Conservation (phyloP, 345 rosid genomes). For the Rhizophora apiculata region DNA sequence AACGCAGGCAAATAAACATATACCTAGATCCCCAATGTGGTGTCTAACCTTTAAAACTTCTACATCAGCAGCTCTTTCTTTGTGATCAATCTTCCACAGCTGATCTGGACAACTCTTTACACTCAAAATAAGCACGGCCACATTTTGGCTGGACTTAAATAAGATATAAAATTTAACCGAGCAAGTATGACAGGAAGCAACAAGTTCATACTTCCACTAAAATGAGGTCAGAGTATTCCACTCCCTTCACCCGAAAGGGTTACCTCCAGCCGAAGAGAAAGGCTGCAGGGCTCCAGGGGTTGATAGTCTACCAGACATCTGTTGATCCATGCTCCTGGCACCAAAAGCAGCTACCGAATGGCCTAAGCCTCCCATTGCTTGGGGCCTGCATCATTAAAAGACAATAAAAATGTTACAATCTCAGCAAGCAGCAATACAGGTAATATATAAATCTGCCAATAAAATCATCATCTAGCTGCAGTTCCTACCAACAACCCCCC, state of each 20-base stretch:
- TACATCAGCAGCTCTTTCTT: neutral
- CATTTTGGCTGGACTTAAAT: slow-evolving; percentile 18
- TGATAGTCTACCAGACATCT: slow-evolving; percentile 37
- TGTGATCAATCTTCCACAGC: slow-evolving; percentile 6
- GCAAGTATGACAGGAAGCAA: slow-evolving; percentile 29
- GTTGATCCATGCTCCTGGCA: slow-evolving; percentile 45
- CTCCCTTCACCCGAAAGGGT: slow-evolving; percentile 60
- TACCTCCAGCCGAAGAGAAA: slow-evolving; percentile 54
- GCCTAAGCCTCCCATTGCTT: slow-evolving; percentile 38
- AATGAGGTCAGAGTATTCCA: slow-evolving; percentile 2
- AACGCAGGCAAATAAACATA: slow-evolving; percentile 4
- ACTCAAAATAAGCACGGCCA: slow-evolving; percentile 5
- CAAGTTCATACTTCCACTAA: slow-evolving; percentile 34
- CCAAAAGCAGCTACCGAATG: slow-evolving; percentile 35
- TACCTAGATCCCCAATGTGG: slow-evolving; percentile 15
- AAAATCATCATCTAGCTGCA: neutral
- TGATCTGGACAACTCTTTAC: slow-evolving; percentile 17
- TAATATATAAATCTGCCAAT: neutral
- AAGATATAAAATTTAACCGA: slow-evolving; percentile 18
- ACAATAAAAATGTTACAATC: neutral
- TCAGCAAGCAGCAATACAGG: neutral
- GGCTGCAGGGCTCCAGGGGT: slow-evolving; percentile 39
- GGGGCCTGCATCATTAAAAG: slow-evolving; percentile 29
- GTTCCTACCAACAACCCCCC: neutral
- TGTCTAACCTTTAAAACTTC: neutral